Base-by-base conservation (phyloP, 1,284 basidiomycete species). In the Apiotrichum siamense region DNA sequence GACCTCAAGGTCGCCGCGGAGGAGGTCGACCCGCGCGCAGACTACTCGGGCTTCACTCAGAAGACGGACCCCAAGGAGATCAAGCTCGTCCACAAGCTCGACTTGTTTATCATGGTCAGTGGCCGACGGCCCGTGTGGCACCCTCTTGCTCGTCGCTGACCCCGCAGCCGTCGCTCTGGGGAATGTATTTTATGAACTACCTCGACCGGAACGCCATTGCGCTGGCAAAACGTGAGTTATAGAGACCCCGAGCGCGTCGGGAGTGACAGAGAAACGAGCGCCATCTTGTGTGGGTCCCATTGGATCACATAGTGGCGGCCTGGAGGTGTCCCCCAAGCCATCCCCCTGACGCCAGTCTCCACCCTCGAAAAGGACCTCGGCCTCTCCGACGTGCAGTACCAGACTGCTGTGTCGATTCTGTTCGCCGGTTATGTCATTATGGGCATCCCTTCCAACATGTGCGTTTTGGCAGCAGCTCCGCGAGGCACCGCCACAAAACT, bases 401-500 rank as follows among this genome's bases (percentile, higher is more conserved):
- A 66, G 50, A 61, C 66, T 1, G 55, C 75, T 21, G 21, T 43
- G 17, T 68, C 64, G 15, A 55, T 27, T n/a, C 75, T 44, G 60
- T 75, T 12, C 43, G 67, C 67, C 33, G 65, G 65, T 15, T 70
- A 73, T 53, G 63, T 69, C 25, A 44, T 62, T 4, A 47, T 47
- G 49, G n/a, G n/a, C n/a, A n/a, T n/a, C n/a, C n/a, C n/a, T n/a
- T n/a, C n/a, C n/a, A n/a, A n/a, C n/a, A 73, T 52, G 64, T 65
- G 39, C 44, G 66, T 21, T 54, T 69, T 50, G 64, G 70, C 44
- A 56, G 71, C 48, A 69, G 67, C 2, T 66, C 66, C 18, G 71
- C 70, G n/a, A n/a, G n/a, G n/a, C n/a, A n/a, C n/a, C n/a, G n/a
- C n/a, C n/a, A n/a, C n/a, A n/a, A n/a, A n/a, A n/a, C n/a, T n/a